Percentiles rank a stretch among this genome's conserved stretches.
Conservation (phyloP, 2,329 filamentous ascomycete species). For the Claviceps digitariae region DNA sequence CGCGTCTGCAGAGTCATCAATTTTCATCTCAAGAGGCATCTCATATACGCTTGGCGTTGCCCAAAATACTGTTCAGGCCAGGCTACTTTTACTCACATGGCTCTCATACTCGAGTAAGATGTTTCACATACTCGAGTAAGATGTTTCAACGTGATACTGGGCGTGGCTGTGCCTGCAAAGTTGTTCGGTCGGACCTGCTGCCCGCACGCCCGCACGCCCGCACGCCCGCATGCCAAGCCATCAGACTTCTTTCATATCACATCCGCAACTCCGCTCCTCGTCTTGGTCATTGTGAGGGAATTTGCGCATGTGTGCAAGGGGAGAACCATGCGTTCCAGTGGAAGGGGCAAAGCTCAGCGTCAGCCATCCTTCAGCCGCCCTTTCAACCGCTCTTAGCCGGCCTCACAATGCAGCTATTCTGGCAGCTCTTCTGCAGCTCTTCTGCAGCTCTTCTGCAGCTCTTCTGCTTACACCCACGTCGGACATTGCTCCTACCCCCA, state of each 20-base stretch:
- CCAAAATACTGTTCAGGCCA: too few species aligned
- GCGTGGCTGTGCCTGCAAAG: background rate
- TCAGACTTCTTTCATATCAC: background rate
- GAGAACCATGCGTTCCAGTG: background rate
- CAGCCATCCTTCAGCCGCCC: too few species aligned
- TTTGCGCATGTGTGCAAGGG: background rate
- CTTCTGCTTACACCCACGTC: background rate
- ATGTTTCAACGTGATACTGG: background rate
- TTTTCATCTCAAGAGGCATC: background rate
- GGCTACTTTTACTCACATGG: background rate
- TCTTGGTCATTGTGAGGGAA: background rate
- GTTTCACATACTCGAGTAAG: background rate
- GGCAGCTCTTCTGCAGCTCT: too few species aligned
- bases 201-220: too few species aligned
- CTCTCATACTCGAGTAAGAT: background rate
- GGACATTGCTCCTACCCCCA: background rate
- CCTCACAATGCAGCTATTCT: conserved; percentile 31
- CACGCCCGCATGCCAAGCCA: too few species aligned
- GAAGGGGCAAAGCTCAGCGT: background rate
- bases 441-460: conserved; percentile 30
- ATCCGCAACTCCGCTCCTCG: background rate
- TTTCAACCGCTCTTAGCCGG: conserved; percentile 10
- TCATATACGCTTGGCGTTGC: background rate
- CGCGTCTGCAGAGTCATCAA: background rate
- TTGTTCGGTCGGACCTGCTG: conserved; percentile 67